Percentiles rank a stretch among this genome's conserved stretches.
Evolutionary conservation across 2,329 filamentous ascomycete genomes (phyloP).

Genomic region (Chrysoporthe cubensis): DNA sequence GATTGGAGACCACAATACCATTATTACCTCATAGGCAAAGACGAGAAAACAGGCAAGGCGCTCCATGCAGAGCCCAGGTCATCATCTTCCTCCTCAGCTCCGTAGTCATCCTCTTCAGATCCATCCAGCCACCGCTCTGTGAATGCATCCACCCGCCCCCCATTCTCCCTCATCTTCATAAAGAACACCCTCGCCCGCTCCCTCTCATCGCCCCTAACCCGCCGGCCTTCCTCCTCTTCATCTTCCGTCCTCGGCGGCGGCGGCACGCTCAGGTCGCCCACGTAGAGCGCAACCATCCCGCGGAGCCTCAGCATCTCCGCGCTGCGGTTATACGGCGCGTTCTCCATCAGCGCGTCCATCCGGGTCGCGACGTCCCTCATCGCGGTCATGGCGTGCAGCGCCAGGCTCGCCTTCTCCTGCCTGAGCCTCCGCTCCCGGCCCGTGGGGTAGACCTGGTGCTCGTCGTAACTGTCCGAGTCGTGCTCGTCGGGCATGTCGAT

Average conservation of each 20-base stretch:
- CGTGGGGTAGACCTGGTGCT: conserved; percentile 30
- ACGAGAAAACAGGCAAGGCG: conserved; percentile 39
- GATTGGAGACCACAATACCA: background rate
- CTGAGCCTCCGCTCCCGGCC: conserved; percentile 31
- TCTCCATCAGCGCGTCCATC: conserved; percentile 73
- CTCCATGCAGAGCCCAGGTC: conserved; percentile 32
- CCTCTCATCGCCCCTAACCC: conserved; percentile 41
- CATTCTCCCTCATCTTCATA: conserved; percentile 39
- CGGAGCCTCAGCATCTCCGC: conserved; percentile 69
- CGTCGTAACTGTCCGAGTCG: conserved; percentile 30
- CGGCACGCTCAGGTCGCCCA: conserved; percentile 67
- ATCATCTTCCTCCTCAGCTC: conserved; percentile 33
- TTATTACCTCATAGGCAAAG: conserved; percentile 34
- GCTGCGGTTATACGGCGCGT: conserved; percentile 71
- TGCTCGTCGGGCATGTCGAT: conserved; percentile 33
- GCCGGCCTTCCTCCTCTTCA: conserved; percentile 38
- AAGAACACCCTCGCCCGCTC: conserved; percentile 44
- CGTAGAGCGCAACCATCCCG: conserved; percentile 75
- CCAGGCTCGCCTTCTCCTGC: conserved; percentile 46
- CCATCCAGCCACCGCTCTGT: conserved; percentile 36
- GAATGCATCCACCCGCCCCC: conserved; percentile 39
- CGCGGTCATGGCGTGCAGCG: conserved; percentile 56
- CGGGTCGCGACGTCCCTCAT: conserved; percentile 67
- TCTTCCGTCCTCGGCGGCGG: conserved; percentile 36
- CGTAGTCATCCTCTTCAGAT: conserved; percentile 35